Base-by-base conservation (phyloP, 2,329 filamentous ascomycete species). In the Hirsutella minnesotensis region DNA sequence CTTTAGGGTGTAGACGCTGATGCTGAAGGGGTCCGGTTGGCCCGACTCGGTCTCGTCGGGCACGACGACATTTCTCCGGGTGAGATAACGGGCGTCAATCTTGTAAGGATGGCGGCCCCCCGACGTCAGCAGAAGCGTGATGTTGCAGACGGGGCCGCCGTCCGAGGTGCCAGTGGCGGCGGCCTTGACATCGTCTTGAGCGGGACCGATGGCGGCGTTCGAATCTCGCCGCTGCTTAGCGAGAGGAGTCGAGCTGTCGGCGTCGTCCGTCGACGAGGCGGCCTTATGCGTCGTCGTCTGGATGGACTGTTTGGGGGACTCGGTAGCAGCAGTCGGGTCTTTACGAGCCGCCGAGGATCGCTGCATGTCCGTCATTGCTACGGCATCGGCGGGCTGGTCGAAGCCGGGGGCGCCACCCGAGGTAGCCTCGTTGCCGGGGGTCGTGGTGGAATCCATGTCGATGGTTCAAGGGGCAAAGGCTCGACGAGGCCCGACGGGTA, bases 1-100 rank as follows among this genome's bases (percentile, higher is more conserved):
- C 64, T 95, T 95, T 50, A 96, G 68, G 3, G 86, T 94, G 60
- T 95, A 95, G 40, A 95, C 83, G 51, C 86, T 94, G 64, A 96
- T 87, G 57, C 82, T 85, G 58, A 87, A 89, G 1, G 88, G 88
- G 57, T 95, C 87, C 49, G 76, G 72, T 47, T 64, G 70, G 27
- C 78, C 79, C 21, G 62, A 59, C 45, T 74, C 71, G 9, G 70
- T 75, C 50, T 75, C 64, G 27, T 81, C 81, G 18, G 86, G 82
- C 1, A 92, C 77, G 39, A 75, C 75, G 42, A 95, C 85, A 52
- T 83, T 85, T 46, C 87, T 78, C 63, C 89, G 88, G 42, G 73
- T 72, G 43, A 96, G 69, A 56, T 95, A 95, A 57, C 79, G 86
- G 55, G 86, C 83, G 61, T 94, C 86, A 51, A 96, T 83, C 58